Percentiles rank a stretch among this genome's conserved stretches.
phyloP scores from a whole-genome alignment of 495 filamentous ascomycete species.

The Penicillium dipodomyicola region DNA sequence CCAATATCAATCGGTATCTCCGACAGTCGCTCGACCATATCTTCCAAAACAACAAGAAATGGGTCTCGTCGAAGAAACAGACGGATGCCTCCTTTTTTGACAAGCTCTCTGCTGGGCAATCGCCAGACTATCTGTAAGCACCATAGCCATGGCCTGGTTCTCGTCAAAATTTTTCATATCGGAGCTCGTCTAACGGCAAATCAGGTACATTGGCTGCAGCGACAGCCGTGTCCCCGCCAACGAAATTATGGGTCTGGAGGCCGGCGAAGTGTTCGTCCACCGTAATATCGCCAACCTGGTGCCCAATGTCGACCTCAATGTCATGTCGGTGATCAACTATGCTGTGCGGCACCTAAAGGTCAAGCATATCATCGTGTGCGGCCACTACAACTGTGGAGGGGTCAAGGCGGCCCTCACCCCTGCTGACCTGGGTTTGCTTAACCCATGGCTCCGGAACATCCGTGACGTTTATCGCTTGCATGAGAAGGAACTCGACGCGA shows the following conservation, averaged over 20 bases:
- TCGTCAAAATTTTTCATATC: not conserved
- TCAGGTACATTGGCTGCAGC: conserved; percentile 72
- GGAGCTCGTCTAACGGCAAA: no score
- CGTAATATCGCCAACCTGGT: conserved; percentile 91
- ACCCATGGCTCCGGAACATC: conserved; percentile 75
- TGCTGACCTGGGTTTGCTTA: conserved; percentile 64
- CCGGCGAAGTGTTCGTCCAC: conserved; percentile 86
- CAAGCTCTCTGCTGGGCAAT: conserved; percentile 62
- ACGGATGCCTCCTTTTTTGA: conserved; percentile 68
- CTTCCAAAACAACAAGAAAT: conserved; percentile 58
- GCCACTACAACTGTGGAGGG: conserved; percentile 78
- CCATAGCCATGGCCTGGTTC: not conserved
- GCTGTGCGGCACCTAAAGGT: conserved; percentile 71
- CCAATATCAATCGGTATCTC: not conserved
- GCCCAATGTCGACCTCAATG: conserved; percentile 67
- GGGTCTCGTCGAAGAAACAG: conserved; percentile 58
- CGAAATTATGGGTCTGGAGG: conserved; percentile 72
- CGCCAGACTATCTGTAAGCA: conserved; percentile 70
- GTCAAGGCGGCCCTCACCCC: conserved; percentile 64
- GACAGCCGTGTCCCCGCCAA: conserved; percentile 84
- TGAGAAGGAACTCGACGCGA: conserved; percentile 43
- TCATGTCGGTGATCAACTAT: conserved; percentile 73
- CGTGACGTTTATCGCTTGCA: conserved; percentile 56
- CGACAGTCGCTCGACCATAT: conserved; percentile 25
- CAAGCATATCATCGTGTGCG: conserved; percentile 78